These are phyloP conservation scores for Alternaria infectoria DNA, from an alignment of 2,329 filamentous ascomycete species.

Conservation along the genomic window DNA sequence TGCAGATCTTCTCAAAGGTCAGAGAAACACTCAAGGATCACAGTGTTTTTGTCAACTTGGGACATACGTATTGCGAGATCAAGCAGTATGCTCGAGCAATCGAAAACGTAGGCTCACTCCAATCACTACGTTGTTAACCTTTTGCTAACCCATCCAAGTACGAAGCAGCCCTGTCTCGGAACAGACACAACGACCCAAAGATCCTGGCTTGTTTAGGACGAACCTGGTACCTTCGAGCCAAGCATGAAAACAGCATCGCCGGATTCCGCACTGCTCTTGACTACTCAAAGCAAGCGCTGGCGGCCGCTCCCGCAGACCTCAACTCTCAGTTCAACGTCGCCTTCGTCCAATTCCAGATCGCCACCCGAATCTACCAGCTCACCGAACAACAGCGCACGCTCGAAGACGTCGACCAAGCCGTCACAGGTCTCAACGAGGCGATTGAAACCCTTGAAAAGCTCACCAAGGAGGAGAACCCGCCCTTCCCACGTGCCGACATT, in stretches of 20 bases:
- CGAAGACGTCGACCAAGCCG: conserved; percentile 80
- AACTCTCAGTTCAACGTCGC: conserved; percentile 98
- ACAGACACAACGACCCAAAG: conserved; percentile 76
- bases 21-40: conserved; percentile 88
- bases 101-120: conserved; percentile 65
- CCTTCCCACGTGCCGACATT: conserved; percentile 88
- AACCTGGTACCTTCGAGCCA: conserved; percentile 83
- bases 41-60: conserved; percentile 89
- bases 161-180: conserved; percentile 80
- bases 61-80: conserved; percentile 89
- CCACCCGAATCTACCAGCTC: conserved; percentile 76
- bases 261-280: conserved; percentile 69
- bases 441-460: conserved; percentile 72
- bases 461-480: conserved; percentile 69
- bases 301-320: conserved; percentile 79
- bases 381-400: conserved; percentile 78
- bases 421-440: conserved; percentile 80
- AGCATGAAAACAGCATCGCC: conserved; percentile 68
- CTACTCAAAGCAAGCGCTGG: conserved; percentile 72
- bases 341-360: conserved; percentile 95
- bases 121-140: background rate
- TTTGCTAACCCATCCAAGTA: conserved; percentile 61
- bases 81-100: conserved; percentile 91
- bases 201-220: conserved; percentile 87
- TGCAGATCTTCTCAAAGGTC: conserved; percentile 88